A percentile compares a stretch with the other conserved stretches of the same genome.
Conservation (phyloP, 352 stramenopile species). For the Globisporangium paddicum region DNA sequence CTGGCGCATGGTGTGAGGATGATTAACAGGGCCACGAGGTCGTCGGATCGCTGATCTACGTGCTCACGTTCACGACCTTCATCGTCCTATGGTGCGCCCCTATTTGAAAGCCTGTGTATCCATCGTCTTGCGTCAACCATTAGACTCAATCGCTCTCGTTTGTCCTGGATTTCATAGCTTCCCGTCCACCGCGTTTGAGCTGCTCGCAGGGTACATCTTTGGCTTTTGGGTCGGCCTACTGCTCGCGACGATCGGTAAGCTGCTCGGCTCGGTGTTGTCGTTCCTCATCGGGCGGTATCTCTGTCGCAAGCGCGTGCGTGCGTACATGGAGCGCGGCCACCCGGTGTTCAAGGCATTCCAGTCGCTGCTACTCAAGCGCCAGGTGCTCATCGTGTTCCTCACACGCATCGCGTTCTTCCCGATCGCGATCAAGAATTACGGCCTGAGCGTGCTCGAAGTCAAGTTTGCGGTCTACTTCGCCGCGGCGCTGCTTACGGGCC, state of each 20-base stretch:
- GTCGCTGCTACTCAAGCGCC: conserved; percentile 44
- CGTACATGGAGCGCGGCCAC: conserved; percentile 70
- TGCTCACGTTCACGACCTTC: conserved; percentile 14
- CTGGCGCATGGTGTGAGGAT: not conserved
- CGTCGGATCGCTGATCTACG: conserved; percentile 15
- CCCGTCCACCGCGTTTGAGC: conserved; percentile 72
- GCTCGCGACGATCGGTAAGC: conserved; percentile 60
- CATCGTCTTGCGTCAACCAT: not conserved
- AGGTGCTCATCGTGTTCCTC: conserved; percentile 78
- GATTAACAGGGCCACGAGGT: conserved; percentile 9
- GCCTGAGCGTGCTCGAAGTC: conserved; percentile 75
- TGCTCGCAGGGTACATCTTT: conserved; percentile 76
- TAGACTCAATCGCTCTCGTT: not conserved
- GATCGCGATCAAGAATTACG: conserved; percentile 86
- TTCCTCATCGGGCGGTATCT: conserved; percentile 70
- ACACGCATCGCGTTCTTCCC: conserved; percentile 78
- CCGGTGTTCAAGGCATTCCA: conserved; percentile 67
- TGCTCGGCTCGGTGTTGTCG: conserved; percentile 57
- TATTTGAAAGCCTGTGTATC: not conserved
- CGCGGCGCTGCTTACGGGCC: conserved; percentile 56
- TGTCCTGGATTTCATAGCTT: conserved; percentile 33
- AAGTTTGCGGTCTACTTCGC: conserved; percentile 59
- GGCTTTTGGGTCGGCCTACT: conserved; percentile 66
- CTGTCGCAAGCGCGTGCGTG: conserved; percentile 49
- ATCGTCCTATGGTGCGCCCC: conserved; percentile 18